These are phyloP conservation scores for Alternaria sp. DNA, from an alignment of 2,329 filamentous ascomycete species.

Conservation along the genomic window DNA sequence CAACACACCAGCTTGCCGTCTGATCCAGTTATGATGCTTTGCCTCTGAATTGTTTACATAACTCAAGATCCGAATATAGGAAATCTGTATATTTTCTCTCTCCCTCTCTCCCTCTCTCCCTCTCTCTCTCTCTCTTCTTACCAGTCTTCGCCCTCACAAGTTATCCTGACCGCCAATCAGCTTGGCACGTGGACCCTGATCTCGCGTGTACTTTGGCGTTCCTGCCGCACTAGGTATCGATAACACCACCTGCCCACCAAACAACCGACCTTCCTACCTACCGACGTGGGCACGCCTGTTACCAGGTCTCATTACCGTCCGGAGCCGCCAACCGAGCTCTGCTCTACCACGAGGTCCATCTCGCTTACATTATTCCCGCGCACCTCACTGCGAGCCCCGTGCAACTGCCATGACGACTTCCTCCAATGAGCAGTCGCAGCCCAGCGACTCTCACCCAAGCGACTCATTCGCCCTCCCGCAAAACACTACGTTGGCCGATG, in stretches of 20 bases:
- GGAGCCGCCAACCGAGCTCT: slow-evolving; percentile 3
- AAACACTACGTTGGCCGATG: slow-evolving; percentile 31
- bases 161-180: slow-evolving; percentile 31
- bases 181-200: slow-evolving; percentile 43
- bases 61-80: background rate
- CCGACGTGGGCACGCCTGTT: slow-evolving; percentile 26
- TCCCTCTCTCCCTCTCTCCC: slow-evolving; percentile 2
- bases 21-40: background rate
- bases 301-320: slow-evolving; percentile 12
- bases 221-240: slow-evolving; percentile 15
- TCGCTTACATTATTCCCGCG: slow-evolving; percentile 13
- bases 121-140: slow-evolving; percentile 1
- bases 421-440: slow-evolving; percentile 36
- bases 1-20: slow-evolving; percentile 1
- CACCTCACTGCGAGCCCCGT: slow-evolving; percentile 1
- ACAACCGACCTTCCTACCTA: slow-evolving; percentile 17
- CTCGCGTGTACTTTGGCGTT: slow-evolving; percentile 21
- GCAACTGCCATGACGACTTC: slow-evolving; percentile 33
- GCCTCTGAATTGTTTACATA: background rate
- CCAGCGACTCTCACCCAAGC: slow-evolving; percentile 29
- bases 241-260: slow-evolving; percentile 23
- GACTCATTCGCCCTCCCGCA: slow-evolving; percentile 25
- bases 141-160: background rate
- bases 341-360: slow-evolving; percentile 2
- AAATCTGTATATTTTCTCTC: background rate